A percentile compares a stretch with the other conserved stretches of the same genome.
phyloP scores from a whole-genome alignment of 202 grass and related monocot genomes.

The Schoenoplectus tabernaemontani region DNA sequence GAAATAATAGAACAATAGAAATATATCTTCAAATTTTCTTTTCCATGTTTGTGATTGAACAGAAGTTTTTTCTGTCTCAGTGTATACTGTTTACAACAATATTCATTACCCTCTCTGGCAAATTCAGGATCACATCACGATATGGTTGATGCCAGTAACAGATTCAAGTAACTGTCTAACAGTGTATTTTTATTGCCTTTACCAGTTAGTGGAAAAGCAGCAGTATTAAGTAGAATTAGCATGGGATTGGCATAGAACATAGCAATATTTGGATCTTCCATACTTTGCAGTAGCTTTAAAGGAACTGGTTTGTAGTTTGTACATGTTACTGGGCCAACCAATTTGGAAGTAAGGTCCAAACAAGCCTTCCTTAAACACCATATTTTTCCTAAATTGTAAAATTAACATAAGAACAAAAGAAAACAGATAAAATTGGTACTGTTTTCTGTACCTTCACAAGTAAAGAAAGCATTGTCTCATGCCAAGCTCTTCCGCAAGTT shows the following conservation, averaged over 20 bases:
- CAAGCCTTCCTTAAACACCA: neutral
- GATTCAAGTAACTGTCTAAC: neutral
- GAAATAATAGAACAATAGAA: constrained; percentile 14
- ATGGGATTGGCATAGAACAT: neutral
- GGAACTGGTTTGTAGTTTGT: neutral
- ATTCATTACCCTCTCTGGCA: neutral
- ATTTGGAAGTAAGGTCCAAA: neutral
- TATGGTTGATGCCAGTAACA: neutral
- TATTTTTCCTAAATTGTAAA: neutral
- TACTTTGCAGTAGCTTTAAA: neutral
- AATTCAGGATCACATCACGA: neutral
- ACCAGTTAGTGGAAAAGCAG: neutral
- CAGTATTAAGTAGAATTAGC: neutral
- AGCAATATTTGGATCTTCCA: neutral
- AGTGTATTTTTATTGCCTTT: neutral
- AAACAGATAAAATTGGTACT: neutral
- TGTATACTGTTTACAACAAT: neutral
- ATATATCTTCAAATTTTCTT: neutral
- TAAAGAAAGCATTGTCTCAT: constrained; percentile 84
- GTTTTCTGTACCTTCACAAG: constrained; percentile 50
- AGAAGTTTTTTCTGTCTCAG: neutral
- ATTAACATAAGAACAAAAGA: neutral
- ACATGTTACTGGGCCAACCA: neutral
- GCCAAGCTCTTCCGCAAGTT: constrained; percentile 80
- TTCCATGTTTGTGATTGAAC: constrained; percentile 8